phyloP scores from a whole-genome alignment of 768 basidiomycete species.

The Pleurotus eryngii region DNA sequence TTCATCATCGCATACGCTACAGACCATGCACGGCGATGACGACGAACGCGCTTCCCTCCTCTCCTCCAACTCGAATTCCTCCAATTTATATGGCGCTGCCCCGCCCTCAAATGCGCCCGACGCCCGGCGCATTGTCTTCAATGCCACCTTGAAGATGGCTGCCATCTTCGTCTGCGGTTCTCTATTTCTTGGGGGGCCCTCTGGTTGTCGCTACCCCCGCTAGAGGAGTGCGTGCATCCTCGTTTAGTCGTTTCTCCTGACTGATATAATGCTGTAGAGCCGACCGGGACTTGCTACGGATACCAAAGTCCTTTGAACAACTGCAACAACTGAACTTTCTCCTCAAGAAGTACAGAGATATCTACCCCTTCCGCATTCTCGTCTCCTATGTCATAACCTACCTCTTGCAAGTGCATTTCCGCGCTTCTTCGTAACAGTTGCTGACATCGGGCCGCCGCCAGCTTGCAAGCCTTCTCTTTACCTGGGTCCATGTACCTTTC shows the following conservation, averaged over 20 bases:
- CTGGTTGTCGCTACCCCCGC: constrained; percentile 75
- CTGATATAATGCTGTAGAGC: constrained; percentile 38
- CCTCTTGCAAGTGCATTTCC: constrained; percentile 69
- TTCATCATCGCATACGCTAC: constrained; percentile 58
- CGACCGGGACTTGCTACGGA: constrained; percentile 71
- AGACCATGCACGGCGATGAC: constrained; percentile 42
- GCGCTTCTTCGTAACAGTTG: not conserved
- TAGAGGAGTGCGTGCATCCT: constrained; percentile 62
- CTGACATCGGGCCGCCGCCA: constrained; percentile 24
- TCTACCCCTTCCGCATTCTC: constrained; percentile 82
- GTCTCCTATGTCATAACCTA: constrained; percentile 87
- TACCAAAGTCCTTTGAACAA: constrained; percentile 87
- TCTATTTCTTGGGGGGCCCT: constrained; percentile 70
- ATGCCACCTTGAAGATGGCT: constrained; percentile 83
- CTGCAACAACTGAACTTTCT: constrained; percentile 82
- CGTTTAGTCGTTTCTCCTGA: not conserved
- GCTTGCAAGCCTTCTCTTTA: constrained; percentile 93
- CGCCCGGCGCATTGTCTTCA: constrained; percentile 61
- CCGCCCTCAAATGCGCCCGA: constrained; percentile 38
- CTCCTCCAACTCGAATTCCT: constrained; percentile 30
- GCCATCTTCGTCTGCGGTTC: constrained; percentile 71
- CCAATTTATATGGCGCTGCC: constrained; percentile 47
- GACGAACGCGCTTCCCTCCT: constrained; percentile 41
- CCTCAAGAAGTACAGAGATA: constrained; percentile 88
- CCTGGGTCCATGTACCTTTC: constrained; percentile 98